Percentiles rank a stretch among this genome's conserved stretches.
phyloP scores from a whole-genome alignment of 2,329 filamentous ascomycete species.

The Cercospora sojina region DNA sequence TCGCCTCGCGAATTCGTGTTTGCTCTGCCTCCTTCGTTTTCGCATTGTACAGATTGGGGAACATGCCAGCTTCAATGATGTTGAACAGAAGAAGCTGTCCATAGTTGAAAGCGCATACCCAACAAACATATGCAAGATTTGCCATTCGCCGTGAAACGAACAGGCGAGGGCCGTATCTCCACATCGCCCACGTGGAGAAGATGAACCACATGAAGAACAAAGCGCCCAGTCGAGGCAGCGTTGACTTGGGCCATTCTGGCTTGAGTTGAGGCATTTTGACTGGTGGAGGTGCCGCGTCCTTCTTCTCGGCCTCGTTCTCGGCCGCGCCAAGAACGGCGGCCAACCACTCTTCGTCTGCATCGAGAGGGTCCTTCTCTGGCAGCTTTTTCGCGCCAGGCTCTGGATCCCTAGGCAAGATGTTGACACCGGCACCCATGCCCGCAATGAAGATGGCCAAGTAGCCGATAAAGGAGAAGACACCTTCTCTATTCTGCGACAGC shows the following conservation, averaged over 20 bases:
- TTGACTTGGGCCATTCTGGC: slow-evolving; percentile 31
- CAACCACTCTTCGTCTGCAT: slow-evolving; percentile 41
- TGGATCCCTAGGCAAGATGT: slow-evolving; percentile 64
- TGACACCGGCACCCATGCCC: slow-evolving; percentile 79
- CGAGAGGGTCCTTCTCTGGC: slow-evolving; percentile 29
- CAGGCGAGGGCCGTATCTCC: slow-evolving; percentile 70
- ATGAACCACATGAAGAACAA: slow-evolving; percentile 70
- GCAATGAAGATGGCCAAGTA: slow-evolving; percentile 94
- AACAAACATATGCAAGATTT: slow-evolving; percentile 90
- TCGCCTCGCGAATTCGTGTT: slow-evolving; percentile 66
- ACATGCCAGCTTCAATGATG: slow-evolving; percentile 72
- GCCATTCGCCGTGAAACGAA: slow-evolving; percentile 83
- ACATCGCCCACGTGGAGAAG: slow-evolving; percentile 66
- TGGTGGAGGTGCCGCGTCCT: slow-evolving; percentile 19
- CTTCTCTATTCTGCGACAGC: slow-evolving; percentile 88
- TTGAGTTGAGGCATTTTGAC: slow-evolving; percentile 26
- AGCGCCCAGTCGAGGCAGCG: slow-evolving; percentile 54
- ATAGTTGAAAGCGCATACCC: slow-evolving; percentile 89
- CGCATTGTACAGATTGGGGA: slow-evolving; percentile 67
- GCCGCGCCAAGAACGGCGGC: slow-evolving; percentile 36
- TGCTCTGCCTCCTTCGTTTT: slow-evolving; percentile 56
- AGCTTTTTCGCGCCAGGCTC: slow-evolving; percentile 26
- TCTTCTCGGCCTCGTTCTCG: slow-evolving; percentile 22
- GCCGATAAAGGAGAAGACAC: slow-evolving; percentile 89
- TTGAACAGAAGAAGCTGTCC: slow-evolving; percentile 78